These are phyloP conservation scores for Mycocentrospora acerina DNA, from an alignment of 2,329 filamentous ascomycete species.

Conservation along the genomic window DNA sequence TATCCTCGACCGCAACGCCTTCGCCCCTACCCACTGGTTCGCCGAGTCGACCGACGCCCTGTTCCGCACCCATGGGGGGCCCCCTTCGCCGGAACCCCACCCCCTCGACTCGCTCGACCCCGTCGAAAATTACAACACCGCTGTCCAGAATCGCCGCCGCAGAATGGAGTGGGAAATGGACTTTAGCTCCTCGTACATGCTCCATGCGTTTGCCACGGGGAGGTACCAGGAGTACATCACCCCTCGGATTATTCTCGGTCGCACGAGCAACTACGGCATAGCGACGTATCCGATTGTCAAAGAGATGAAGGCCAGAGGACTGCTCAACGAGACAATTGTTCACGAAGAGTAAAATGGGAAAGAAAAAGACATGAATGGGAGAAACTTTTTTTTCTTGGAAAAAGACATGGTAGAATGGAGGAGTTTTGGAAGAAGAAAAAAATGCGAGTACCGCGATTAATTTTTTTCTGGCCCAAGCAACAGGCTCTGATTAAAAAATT, in stretches of 20 bases:
- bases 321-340: constrained; percentile 9
- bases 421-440: too few species aligned
- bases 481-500: too few species aligned
- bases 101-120: constrained; percentile 4
- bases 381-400: too few species aligned
- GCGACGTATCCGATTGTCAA: constrained; percentile 18
- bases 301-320: constrained; percentile 16
- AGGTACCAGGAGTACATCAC: constrained; percentile 9
- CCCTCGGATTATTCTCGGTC: constrained; percentile 11
- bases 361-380: too few species aligned
- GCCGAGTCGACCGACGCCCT: constrained; percentile 8
- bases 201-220: constrained; percentile 16
- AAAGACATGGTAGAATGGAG: too few species aligned
- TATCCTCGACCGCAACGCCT: constrained; percentile 17
- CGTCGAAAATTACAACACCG: constrained; percentile 11
- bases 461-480: too few species aligned
- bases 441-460: too few species aligned
- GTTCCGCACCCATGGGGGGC: constrained; percentile 7
- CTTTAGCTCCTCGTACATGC: constrained; percentile 14
- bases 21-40: constrained; percentile 18
- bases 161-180: constrained; percentile 20
- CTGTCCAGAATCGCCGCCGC: constrained; percentile 6
- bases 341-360: too few species aligned
- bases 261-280: constrained; percentile 19
- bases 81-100: constrained; percentile 6